Conservation (phyloP, 2,329 filamentous ascomycete genomes). For the Sclerotinia nivalis region DNA sequence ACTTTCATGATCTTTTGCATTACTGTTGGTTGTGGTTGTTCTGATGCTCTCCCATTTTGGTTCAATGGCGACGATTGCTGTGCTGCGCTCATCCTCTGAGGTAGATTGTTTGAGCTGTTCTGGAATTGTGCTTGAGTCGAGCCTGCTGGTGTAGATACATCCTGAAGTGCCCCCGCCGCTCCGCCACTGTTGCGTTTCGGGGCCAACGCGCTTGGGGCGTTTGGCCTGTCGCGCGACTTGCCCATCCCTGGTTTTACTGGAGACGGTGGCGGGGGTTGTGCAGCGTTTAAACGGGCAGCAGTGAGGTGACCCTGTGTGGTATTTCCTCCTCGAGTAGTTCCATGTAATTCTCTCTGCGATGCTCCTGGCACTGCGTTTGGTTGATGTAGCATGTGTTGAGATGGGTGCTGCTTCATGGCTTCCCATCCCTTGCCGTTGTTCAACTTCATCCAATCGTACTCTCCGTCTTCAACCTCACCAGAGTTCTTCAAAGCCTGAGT, state of each 20-base stretch:
- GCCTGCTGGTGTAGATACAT: constrained; percentile 80
- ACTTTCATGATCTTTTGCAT: constrained; percentile 92
- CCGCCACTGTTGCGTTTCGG: constrained; percentile 76
- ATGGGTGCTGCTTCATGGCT: constrained; percentile 59
- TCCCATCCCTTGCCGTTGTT: constrained; percentile 92
- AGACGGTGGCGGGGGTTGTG: constrained; percentile 84
- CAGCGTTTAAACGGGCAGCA: constrained; percentile 88
- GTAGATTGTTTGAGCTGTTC: constrained; percentile 87
- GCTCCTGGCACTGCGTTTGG: constrained; percentile 60
- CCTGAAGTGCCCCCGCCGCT: constrained; percentile 66
- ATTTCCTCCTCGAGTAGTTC: constrained; percentile 57
- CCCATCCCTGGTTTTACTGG: constrained; percentile 76
- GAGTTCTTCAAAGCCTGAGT: constrained; percentile 93
- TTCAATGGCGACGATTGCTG: constrained; percentile 59
- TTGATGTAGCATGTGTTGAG: constrained; percentile 73
- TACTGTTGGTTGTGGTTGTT: constrained; percentile 70
- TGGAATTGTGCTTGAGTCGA: constrained; percentile 97
- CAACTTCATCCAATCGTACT: constrained; percentile 99
- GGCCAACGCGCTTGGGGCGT: constrained; percentile 65
- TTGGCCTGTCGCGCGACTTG: constrained; percentile 73
- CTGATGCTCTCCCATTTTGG: constrained; percentile 56
- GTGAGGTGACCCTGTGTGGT: constrained; percentile 54
- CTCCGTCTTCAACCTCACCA: constrained; percentile 92
- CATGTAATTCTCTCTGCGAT: constrained; percentile 82
- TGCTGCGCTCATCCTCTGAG: constrained; percentile 58